Evolutionary conservation across 805 yeast species (phyloP), one percentile per base, ranked within the genome.

Genomic region (Vanderwaltozyma tropicalis): DNA sequence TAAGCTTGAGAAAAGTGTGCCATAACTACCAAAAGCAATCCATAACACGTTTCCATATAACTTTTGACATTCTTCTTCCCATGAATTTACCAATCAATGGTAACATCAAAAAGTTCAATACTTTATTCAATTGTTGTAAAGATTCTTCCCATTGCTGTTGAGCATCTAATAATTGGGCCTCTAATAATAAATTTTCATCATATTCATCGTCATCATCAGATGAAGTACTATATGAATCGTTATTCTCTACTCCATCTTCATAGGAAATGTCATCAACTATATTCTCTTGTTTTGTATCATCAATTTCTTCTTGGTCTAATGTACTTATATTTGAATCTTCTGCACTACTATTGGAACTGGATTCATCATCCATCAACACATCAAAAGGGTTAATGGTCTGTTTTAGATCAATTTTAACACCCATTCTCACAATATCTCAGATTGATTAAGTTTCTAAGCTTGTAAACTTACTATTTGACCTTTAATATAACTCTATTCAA

Each of bases 111-210:
- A 76, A 67, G 39, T 71, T 72, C 25, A 78, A 57, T 26, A 79
- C 65, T n/a, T 72, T 71, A 28, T 66, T 67, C 39, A 81, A 52
- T 54, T 80, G 87, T 32, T 62, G 61, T 34, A 80, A 43, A 26
- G 80, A 76, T 47, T 77, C 82, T 37, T 80, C 82, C 87, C 87
- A 80, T 48, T 80, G 85, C 45, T 74, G 68, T 47, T 78, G 82
- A 1, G 84, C 79, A 26, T 73, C 59, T 15, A 55, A 43, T 33
- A 62, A 38, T 8, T 54, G 57, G 11, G 50, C 42, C n/a, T 38
- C 34, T 20, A 38, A 33, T 18, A 38, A 8, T 5, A 33, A 13
- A 11, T 38, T 18, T 15, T 32, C 37, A 24, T 58, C 60, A 32
- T 45, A 42, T 13, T 49, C 43, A 8, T 38, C 48, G 22, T 42